Evolutionary conservation across 2,329 filamentous ascomycete genomes (phyloP).

Genomic region (Lachnellula hyalina): DNA sequence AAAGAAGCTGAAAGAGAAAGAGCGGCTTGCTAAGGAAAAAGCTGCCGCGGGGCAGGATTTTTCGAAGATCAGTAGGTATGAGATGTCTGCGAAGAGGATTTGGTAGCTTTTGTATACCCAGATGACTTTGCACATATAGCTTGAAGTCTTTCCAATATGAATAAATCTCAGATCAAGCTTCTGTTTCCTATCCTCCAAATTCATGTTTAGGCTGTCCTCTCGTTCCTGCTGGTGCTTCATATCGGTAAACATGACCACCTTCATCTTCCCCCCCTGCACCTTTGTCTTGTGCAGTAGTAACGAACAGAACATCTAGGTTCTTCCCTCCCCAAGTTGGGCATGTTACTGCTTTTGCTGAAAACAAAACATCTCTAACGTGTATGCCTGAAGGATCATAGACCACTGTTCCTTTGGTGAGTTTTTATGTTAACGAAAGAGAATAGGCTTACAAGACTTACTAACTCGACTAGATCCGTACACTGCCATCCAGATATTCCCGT

Average conservation of each 20-base stretch:
- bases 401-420: conserved; percentile 11
- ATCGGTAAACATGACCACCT: conserved; percentile 33
- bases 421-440: background rate
- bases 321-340: conserved; percentile 34
- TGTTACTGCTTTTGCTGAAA: conserved; percentile 29
- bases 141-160: background rate
- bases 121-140: background rate
- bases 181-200: conserved; percentile 24
- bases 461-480: conserved; percentile 30
- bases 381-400: conserved; percentile 30
- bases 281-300: conserved; percentile 26
- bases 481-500: conserved; percentile 35
- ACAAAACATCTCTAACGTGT: conserved; percentile 31
- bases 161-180: background rate
- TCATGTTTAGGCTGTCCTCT: conserved; percentile 31
- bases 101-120: conserved; percentile 55
- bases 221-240: conserved; percentile 15
- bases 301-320: conserved; percentile 29
- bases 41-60: conserved; percentile 53
- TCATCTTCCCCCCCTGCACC: conserved; percentile 23
- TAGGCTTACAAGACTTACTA: conserved; percentile 6
- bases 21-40: conserved; percentile 57
- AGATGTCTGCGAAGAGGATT: conserved; percentile 95
- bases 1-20: conserved; percentile 55
- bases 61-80: conserved; percentile 71